These are phyloP conservation scores for Debaryomyces subglobosus DNA, from an alignment of 1,139 yeast species.

Conservation along the genomic window DNA sequence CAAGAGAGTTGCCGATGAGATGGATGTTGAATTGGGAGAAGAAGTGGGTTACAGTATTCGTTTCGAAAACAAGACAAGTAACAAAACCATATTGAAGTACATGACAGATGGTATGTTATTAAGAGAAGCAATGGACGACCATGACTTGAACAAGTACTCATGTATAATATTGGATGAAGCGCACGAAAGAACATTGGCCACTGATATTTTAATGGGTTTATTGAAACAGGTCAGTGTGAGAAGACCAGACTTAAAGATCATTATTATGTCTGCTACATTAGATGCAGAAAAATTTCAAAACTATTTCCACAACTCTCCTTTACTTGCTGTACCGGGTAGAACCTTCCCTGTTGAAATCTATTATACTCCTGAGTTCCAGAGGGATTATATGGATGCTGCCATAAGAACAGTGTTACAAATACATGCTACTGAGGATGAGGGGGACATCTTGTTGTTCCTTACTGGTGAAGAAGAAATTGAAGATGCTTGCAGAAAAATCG, in stretches of 20 bases:
- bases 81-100: slow-evolving; percentile 83
- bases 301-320: slow-evolving; percentile 89
- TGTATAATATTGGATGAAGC: slow-evolving; percentile 97
- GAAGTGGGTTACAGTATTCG: slow-evolving; percentile 94
- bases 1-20: slow-evolving; percentile 92
- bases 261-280: slow-evolving; percentile 96
- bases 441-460: slow-evolving; percentile 84
- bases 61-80: slow-evolving; percentile 86
- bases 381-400: slow-evolving; percentile 93
- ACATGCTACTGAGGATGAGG: slow-evolving; percentile 94
- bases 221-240: slow-evolving; percentile 77
- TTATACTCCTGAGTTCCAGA: slow-evolving; percentile 94
- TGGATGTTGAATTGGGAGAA: slow-evolving; percentile 88
- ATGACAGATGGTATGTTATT: slow-evolving; percentile 99
- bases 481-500: slow-evolving; percentile 89
- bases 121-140: slow-evolving; percentile 98
- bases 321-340: slow-evolving; percentile 96
- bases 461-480: slow-evolving; percentile 99
- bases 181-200: slow-evolving; percentile 95
- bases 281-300: slow-evolving; percentile 95
- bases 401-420: slow-evolving; percentile 93
- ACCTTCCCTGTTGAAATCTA: slow-evolving; percentile 97
- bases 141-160: slow-evolving; percentile 74
- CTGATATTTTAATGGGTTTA: slow-evolving; percentile 96
- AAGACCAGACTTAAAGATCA: slow-evolving; percentile 87